Evolutionary conservation across 2,329 filamentous ascomycete species (phyloP), one percentile per base, ranked within the genome.

Genomic region (Fusarium nygamai): DNA sequence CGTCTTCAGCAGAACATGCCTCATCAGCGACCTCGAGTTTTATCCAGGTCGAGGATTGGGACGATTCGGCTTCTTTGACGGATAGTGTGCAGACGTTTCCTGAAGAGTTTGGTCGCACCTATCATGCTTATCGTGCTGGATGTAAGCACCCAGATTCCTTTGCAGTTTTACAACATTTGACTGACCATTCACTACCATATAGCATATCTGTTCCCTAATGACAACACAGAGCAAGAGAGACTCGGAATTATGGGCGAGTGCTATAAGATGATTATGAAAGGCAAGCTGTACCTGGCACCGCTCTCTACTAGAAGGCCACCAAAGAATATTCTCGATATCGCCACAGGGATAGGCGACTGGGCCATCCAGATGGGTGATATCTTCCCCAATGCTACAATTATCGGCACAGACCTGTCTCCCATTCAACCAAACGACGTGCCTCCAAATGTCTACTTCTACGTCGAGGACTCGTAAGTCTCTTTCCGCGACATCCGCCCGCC

Each of bases 381-480:
- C 50, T 92, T 90, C 64, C 90, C 91, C 12, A 78, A 85, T 6
- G 83, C 91, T 13, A 81, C 85, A 61, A 86, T 93, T 24, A 86
- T 87, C 54, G 91, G 89, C 34, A 92, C 89, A 14, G 91, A 93
- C 75, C 84, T 93, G 7, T 92, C 90, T 3, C 90, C 91, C 4
- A 90, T 92, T 27, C 91, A 93, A 76, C 90, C 91, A 2, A 83
- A 83, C 3, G 84, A 88, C 50, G 90, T 94, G 0, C 92, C 93
- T 1, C 87, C 88, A 33, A 95, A 95, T 67, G 91, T 94, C 27
- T 88, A 91, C 64, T 95, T 95, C 73, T 89, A 90, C 67, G 87
- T 95, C 41, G 92, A 94, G 75, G 92, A 94, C 76, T 80, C 81
- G 80, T 81, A 71, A 77, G 81, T 80, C 1, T 34, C 39, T 33